Evolutionary conservation across 1,284 basidiomycete species (phyloP).

Genomic region (Sporisorium exsertum): DNA sequence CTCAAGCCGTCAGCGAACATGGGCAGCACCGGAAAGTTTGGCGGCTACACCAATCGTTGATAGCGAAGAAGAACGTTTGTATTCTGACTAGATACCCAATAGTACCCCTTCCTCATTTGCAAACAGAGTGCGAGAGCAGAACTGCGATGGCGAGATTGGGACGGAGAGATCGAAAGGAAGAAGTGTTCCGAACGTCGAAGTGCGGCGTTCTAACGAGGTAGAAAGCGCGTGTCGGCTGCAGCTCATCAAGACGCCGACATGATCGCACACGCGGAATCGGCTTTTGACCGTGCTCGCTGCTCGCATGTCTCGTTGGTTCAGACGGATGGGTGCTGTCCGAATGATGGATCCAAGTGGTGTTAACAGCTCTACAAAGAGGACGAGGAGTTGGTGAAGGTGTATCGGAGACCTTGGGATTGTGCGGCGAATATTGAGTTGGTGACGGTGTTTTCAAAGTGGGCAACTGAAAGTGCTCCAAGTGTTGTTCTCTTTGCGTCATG

Average conservation of each 20-base stretch:
- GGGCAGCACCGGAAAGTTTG: slow-evolving; percentile 54
- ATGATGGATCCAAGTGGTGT: not conserved
- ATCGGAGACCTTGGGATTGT: too few relatives aligned
- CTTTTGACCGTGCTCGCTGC: not conserved
- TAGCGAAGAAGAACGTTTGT: not conserved
- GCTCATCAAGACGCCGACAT: slow-evolving; percentile 10
- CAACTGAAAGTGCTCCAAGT: slow-evolving; percentile 8
- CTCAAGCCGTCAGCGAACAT: slow-evolving; percentile 47
- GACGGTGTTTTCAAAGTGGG: too few relatives aligned
- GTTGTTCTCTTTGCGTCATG: slow-evolving; percentile 14
- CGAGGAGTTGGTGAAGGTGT: too few relatives aligned
- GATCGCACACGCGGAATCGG: not conserved
- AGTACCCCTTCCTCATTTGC: not conserved
- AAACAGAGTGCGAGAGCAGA: not conserved
- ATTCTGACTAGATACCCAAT: slow-evolving; percentile 6
- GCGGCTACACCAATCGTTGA: slow-evolving; percentile 50
- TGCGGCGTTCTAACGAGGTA: slow-evolving; percentile 10
- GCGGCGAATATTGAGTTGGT: too few relatives aligned
- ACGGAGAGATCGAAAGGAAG: not conserved
- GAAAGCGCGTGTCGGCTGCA: slow-evolving; percentile 8
- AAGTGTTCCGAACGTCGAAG: not conserved
- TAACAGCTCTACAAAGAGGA: not conserved
- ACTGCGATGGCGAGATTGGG: not conserved
- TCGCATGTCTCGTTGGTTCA: not conserved
- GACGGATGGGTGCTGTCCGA: not conserved